A percentile compares a stretch with the other conserved stretches of the same genome.
phyloP scores from a whole-genome alignment of 2,329 filamentous ascomycete species.

The Cytospora mali region DNA sequence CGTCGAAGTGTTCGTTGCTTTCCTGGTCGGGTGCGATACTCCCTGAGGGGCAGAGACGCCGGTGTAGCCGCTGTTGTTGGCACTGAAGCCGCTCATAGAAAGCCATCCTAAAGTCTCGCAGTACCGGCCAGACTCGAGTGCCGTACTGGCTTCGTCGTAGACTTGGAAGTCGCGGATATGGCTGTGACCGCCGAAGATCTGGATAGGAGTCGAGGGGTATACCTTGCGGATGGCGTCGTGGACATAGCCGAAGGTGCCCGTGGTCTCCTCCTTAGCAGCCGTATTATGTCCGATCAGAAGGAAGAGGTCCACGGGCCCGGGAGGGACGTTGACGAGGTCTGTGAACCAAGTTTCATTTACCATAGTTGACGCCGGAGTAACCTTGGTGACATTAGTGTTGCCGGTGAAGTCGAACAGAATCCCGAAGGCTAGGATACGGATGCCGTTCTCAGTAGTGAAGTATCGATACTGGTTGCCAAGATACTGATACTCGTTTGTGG shows the following conservation, averaged over 20 bases:
- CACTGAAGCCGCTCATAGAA: conserved; percentile 62
- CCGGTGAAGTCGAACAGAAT: conserved; percentile 53
- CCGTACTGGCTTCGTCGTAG: conserved; percentile 63
- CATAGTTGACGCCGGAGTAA: conserved; percentile 56
- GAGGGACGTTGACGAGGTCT: conserved; percentile 52
- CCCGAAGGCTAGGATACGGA: conserved; percentile 49
- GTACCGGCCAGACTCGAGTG: conserved; percentile 65
- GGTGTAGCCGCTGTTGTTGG: conserved; percentile 45
- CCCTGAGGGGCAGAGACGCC: conserved; percentile 41
- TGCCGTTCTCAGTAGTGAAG: conserved; percentile 46
- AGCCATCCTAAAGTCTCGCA: conserved; percentile 71
- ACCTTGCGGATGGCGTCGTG: conserved; percentile 60
- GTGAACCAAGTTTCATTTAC: conserved; percentile 62
- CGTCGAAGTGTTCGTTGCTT: conserved; percentile 41
- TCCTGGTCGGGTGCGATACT: conserved; percentile 44
- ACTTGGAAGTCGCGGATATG: conserved; percentile 68
- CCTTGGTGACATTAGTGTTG: conserved; percentile 63
- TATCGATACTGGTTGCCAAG: conserved; percentile 48
- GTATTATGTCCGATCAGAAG: conserved; percentile 67
- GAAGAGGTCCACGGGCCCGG: conserved; percentile 63
- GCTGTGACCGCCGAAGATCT: conserved; percentile 66
- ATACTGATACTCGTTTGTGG: conserved; percentile 44
- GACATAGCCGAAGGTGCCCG: conserved; percentile 49
- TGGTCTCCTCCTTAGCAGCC: conserved; percentile 47
- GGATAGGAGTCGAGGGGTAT: conserved; percentile 61